Conservation (phyloP, 495 filamentous ascomycete species). For the Podospora tetraspora region DNA sequence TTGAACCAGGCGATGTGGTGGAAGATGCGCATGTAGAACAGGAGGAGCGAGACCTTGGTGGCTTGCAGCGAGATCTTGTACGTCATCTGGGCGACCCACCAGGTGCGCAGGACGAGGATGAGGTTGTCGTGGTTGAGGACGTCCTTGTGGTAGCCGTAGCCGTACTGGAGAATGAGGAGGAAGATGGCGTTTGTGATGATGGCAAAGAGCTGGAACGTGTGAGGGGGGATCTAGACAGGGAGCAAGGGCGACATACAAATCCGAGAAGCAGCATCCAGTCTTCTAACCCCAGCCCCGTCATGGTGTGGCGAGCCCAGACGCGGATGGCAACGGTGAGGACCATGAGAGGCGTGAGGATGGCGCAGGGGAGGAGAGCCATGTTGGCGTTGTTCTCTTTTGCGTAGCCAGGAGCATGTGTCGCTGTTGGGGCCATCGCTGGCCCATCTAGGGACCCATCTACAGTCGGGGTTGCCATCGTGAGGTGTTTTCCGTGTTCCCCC, state of each 20-base stretch:
- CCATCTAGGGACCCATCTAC: not conserved
- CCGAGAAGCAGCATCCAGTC: slow-evolving; percentile 26
- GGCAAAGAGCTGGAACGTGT: slow-evolving; percentile 9
- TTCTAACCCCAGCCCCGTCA: slow-evolving; percentile 17
- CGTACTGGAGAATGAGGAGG: slow-evolving; percentile 15
- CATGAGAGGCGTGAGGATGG: slow-evolving; percentile 8
- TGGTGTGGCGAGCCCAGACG: slow-evolving; percentile 10
- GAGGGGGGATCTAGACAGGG: not conserved
- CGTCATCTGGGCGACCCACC: slow-evolving; percentile 22
- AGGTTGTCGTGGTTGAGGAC: not conserved
- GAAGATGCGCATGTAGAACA: slow-evolving; percentile 33
- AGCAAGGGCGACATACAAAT: slow-evolving; percentile 12
- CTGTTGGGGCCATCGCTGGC: not conserved
- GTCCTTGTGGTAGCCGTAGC: slow-evolving; percentile 19
- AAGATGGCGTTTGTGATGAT: slow-evolving; percentile 13
- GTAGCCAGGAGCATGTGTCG: not conserved
- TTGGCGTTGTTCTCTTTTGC: slow-evolving; percentile 5
- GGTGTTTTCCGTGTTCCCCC: not conserved
- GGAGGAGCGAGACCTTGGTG: slow-evolving; percentile 29
- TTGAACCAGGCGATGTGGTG: slow-evolving; percentile 22
- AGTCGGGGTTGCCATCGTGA: not conserved
- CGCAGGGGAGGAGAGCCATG: slow-evolving; percentile 13
- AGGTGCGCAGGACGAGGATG: slow-evolving; percentile 7
- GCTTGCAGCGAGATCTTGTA: slow-evolving; percentile 18
- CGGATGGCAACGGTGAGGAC: slow-evolving; percentile 9